Base-by-base conservation (phyloP, 192 early-diverging fungal genomes). In the Rhizoclosmatium globosum region DNA sequence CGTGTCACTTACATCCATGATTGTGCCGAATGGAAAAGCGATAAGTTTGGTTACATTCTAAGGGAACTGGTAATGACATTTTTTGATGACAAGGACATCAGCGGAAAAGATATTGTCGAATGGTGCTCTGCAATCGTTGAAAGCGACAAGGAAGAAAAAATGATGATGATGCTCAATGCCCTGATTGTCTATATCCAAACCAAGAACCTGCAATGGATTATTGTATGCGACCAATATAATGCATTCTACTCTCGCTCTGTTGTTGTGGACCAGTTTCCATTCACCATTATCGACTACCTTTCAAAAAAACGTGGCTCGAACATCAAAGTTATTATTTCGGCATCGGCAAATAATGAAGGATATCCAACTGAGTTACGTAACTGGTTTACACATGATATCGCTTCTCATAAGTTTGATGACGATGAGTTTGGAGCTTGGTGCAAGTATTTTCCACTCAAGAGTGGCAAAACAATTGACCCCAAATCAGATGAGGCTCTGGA, bases 291-390 rank as follows among this genome's bases (percentile, higher is more conserved):
- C 3, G 19, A 75, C 66, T 13, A 3, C 19, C 74, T 75, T 11
- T 46, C 74, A 2, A 23, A 11, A 75, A 75, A 75, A 13, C 74
- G 59, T 6, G 31, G 71, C 39, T 61, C 23, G 9, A 75, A 75
- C 59, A 75, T 75, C 74, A 75, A 75, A 47, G 74, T 75, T 23
- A 64, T 75, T 62, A 56, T 75, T 11, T 75, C 74, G 66, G 74
- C 74, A 62, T 75, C 74, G 19, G 74, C 53, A 44, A 75, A 75
- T 47, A 75, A 75, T 42, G 74, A 75, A 75, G 74, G 74, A 41
- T 75, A 64, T 56, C 58, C 74, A 64, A 75, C 74, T 13, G 59
- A 75, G 60, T 64, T 75, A 57, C 41, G 41, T 13, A 57, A 57
- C 11, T 75, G 74, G 74, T 1, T 66, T 44, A 75, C 74, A 39